Conservation (phyloP, 495 filamentous ascomycete species). For the Gamarada debralockiae region DNA sequence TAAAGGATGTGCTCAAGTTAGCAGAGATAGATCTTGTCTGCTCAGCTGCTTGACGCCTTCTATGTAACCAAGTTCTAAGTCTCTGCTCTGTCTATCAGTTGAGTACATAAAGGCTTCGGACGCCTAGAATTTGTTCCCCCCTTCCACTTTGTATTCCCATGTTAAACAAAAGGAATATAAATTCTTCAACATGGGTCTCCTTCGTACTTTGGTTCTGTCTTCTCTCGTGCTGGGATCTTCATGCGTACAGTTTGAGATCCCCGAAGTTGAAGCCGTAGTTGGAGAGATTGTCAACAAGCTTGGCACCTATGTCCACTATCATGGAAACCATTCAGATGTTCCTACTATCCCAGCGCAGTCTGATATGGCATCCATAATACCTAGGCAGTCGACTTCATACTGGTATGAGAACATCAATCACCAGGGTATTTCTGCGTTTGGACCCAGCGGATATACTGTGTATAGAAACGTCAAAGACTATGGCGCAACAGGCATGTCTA, state of each 20-base stretch:
- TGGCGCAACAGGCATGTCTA: conserved; percentile 58
- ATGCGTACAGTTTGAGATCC: not conserved
- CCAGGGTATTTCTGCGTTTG: conserved; percentile 65
- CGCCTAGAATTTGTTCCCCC: no score
- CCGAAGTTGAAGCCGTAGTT: conserved; percentile 1
- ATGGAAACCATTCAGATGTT: not conserved
- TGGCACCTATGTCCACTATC: conserved; percentile 1
- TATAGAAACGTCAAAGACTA: conserved; percentile 88
- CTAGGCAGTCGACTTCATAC: not conserved
- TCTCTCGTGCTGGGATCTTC: not conserved
- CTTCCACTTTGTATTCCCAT: no score
- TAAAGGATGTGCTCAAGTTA: no score
- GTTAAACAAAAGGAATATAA: no score
- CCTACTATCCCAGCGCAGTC: no score
- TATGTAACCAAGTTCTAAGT: no score
- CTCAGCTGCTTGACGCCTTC: no score
- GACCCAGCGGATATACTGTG: conserved; percentile 58
- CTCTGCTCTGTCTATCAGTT: no score
- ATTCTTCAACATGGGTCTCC: not conserved
- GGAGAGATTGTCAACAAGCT: not conserved
- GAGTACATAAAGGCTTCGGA: no score
- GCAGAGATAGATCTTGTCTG: no score
- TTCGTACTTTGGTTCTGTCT: not conserved
- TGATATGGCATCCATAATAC: not conserved
- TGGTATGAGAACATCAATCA: conserved; percentile 47